Evolutionary conservation across 192 early-diverging fungal genomes (phyloP).

Genomic region (Diversispora eburnea): DNA sequence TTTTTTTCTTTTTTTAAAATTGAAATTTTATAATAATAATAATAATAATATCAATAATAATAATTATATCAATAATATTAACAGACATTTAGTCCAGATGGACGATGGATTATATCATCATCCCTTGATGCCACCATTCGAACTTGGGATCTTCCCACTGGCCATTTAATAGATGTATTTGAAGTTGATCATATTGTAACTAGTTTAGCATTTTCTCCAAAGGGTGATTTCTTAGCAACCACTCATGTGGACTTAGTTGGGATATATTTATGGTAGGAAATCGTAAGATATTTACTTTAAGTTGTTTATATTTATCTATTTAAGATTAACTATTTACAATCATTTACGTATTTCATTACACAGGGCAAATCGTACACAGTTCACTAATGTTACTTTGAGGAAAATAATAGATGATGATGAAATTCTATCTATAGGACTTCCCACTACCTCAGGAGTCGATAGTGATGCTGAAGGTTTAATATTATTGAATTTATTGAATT

Average conservation of each 20-base stretch:
- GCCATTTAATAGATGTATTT: constrained; percentile 84
- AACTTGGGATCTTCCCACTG: constrained; percentile 96
- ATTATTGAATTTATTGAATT: neutral
- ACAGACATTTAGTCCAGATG: constrained; percentile 86
- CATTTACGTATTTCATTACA: constrained; percentile 13
- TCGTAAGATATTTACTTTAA: neutral
- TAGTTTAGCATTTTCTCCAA: constrained; percentile 84
- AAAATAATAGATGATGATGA: constrained; percentile 59
- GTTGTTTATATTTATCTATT: neutral
- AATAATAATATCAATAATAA: constrained; percentile 3
- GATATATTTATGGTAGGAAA: constrained; percentile 77
- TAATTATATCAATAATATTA: neutral
- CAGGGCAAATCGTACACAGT: constrained; percentile 78
- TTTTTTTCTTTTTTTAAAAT: neutral
- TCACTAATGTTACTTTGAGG: constrained; percentile 64
- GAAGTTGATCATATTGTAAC: constrained; percentile 71
- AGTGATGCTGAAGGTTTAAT: constrained; percentile 47
- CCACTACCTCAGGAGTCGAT: constrained; percentile 55
- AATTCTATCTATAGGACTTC: constrained; percentile 50
- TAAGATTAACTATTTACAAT: neutral
- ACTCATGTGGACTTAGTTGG: constrained; percentile 90
- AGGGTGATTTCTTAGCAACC: constrained; percentile 88
- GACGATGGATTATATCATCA: constrained; percentile 81
- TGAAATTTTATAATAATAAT: neutral
- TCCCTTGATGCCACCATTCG: constrained; percentile 84